Percentiles rank a stretch among this genome's conserved stretches.
These are phyloP conservation scores for Phaffomyces thermotolerans DNA, from an alignment of 805 yeast species.

Conservation along the genomic window DNA sequence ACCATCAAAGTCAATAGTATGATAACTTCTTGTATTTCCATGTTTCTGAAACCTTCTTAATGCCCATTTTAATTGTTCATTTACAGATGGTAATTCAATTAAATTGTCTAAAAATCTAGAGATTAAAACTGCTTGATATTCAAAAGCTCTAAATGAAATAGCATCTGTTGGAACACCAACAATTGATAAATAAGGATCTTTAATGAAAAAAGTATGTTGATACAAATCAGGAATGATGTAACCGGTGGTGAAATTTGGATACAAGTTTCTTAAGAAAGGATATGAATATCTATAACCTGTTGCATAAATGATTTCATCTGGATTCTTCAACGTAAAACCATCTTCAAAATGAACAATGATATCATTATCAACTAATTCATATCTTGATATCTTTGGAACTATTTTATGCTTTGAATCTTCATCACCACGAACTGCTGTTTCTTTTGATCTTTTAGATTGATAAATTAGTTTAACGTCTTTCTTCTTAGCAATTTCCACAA, in stretches of 20 bases:
- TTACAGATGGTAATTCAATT: constrained; percentile 23
- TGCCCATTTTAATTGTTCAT: constrained; percentile 28
- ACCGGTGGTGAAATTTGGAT: constrained; percentile 24
- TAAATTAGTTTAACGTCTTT: constrained; percentile 5
- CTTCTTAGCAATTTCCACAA: constrained; percentile 24
- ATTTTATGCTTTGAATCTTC: constrained; percentile 20
- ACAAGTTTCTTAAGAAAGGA: constrained; percentile 40
- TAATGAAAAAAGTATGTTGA: constrained; percentile 26
- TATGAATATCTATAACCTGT: constrained; percentile 59
- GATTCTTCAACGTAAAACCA: constrained; percentile 33
- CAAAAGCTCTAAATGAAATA: constrained; percentile 33
- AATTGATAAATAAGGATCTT: constrained; percentile 27
- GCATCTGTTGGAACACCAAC: constrained; percentile 34
- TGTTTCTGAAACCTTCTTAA: constrained; percentile 19
- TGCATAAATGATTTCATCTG: constrained; percentile 53
- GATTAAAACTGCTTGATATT: constrained; percentile 33
- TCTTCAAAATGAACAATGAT: constrained; percentile 33
- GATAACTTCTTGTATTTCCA: constrained; percentile 25
- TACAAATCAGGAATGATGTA: constrained; percentile 23
- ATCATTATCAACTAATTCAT: constrained; percentile 26
- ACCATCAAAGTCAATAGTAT: constrained; percentile 28
- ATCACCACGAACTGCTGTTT: background rate
- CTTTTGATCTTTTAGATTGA: constrained; percentile 27
- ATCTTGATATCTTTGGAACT: constrained; percentile 30
- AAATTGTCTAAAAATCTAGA: constrained; percentile 27